phyloP scores from a whole-genome alignment of 371 early-diverging fungal genomes.

The Mucor sp. region DNA sequence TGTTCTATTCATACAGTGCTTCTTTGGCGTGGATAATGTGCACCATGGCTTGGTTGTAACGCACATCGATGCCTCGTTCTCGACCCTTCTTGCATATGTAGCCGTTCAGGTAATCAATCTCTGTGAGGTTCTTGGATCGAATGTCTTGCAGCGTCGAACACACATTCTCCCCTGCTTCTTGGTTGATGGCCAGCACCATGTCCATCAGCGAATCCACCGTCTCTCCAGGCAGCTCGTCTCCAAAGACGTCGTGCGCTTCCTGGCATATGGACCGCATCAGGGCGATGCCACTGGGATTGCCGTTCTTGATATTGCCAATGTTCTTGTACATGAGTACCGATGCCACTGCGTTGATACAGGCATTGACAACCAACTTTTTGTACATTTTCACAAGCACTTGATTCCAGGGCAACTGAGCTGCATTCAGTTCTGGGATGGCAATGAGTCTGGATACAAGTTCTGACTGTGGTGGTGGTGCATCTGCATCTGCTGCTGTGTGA shows the following conservation, averaged over 20 bases:
- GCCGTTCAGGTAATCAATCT: conserved; percentile 67
- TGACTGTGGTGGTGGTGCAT: neutral
- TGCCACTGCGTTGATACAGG: conserved; percentile 59
- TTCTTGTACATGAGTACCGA: conserved; percentile 52
- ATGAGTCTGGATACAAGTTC: conserved; percentile 24
- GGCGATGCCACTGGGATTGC: conserved; percentile 16
- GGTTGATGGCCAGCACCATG: conserved; percentile 28
- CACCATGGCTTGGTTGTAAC: conserved; percentile 24
- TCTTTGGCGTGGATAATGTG: conserved; percentile 41
- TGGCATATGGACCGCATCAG: conserved; percentile 30
- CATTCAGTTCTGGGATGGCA: conserved; percentile 30
- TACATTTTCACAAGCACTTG: conserved; percentile 44
- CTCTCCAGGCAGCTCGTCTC: conserved; percentile 25
- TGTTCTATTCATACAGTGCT: conserved; percentile 2
- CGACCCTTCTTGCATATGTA: conserved; percentile 43
- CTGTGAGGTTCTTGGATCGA: conserved; percentile 39
- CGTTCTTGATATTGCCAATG: conserved; percentile 26
- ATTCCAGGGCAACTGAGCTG: conserved; percentile 34
- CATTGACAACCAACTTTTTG: conserved; percentile 62
- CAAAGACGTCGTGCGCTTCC: conserved; percentile 33
- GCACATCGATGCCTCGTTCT: conserved; percentile 12
- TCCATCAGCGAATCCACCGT: conserved; percentile 24
- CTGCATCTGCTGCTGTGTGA: conserved; percentile 15
- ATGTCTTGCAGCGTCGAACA: conserved; percentile 68
- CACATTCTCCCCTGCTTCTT: conserved; percentile 41